These are phyloP conservation scores for Acanthamoeba sp. DNA, from an alignment of 208 protist species.

Conservation along the genomic window DNA sequence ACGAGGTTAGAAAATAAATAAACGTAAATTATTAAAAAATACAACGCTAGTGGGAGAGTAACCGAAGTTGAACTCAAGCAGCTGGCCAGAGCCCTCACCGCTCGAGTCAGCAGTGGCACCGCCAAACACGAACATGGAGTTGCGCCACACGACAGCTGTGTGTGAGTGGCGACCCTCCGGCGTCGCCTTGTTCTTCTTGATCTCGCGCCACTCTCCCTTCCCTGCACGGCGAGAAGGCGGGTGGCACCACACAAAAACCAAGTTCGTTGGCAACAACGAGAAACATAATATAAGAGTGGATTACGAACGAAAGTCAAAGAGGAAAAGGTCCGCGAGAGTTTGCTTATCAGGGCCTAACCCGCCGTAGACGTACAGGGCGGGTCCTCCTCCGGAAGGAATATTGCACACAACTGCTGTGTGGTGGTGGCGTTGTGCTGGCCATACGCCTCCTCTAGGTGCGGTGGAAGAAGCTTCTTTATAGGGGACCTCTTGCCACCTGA, in stretches of 20 bases:
- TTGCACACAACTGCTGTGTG: conserved; percentile 3
- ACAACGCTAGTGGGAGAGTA: neutral
- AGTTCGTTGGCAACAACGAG: neutral
- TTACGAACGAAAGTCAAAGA: neutral
- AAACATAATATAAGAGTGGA: neutral
- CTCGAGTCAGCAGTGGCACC: neutral
- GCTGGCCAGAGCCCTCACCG: neutral
- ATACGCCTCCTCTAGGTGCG: neutral
- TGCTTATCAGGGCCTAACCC: neutral
- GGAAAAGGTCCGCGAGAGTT: neutral
- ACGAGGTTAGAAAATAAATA: too few species aligned
- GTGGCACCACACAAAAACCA: neutral
- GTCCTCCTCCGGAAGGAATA: neutral
- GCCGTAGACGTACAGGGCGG: conserved; percentile 42
- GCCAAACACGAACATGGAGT: conserved; percentile 62
- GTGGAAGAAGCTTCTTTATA: too few species aligned
- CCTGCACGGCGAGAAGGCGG: neutral
- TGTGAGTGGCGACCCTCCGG: neutral
- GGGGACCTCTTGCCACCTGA: neutral
- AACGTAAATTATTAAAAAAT: too few species aligned
- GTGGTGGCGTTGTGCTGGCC: neutral
- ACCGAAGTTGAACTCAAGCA: conserved; percentile 31
- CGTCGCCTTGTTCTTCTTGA: neutral
- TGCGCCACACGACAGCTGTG: conserved; percentile 27
- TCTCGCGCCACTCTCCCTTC: neutral